phyloP scores from a whole-genome alignment of 2,329 filamentous ascomycete species.

The Colletotrichum ledebouriae region DNA sequence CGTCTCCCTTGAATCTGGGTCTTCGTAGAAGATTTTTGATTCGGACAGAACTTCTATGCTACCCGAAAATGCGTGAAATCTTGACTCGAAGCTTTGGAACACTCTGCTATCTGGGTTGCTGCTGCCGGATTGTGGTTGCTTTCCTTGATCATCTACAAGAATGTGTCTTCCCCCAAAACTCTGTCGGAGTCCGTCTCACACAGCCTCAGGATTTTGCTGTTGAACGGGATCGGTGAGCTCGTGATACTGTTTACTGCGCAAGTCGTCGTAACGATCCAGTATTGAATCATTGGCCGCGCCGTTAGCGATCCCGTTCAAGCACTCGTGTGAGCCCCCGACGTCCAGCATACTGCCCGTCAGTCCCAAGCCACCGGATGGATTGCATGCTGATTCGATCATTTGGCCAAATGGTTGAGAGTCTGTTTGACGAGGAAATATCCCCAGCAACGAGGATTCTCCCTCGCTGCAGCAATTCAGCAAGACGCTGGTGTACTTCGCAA shows the following conservation, averaged over 20 bases:
- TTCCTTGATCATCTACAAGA: constrained; percentile 2
- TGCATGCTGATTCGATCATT: background rate
- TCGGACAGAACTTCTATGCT: background rate
- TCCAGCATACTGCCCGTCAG: background rate
- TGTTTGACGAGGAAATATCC: background rate
- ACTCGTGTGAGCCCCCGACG: background rate
- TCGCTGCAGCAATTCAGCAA: background rate
- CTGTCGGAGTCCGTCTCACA: background rate
- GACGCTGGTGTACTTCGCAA: constrained; percentile 3
- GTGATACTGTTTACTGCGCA: background rate
- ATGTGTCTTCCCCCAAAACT: background rate
- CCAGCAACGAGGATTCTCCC: background rate
- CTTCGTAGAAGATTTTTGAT: too few species aligned
- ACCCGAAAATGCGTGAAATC: constrained; percentile 1
- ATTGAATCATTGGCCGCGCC: background rate
- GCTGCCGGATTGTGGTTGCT: background rate
- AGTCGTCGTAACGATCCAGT: background rate
- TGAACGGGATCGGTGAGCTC: background rate
- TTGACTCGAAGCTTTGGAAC: background rate
- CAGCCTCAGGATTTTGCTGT: background rate
- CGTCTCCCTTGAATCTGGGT: too few species aligned
- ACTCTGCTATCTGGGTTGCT: background rate
- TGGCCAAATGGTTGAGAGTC: background rate
- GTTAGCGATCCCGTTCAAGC: background rate
- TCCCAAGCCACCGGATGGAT: background rate